Evolutionary conservation across 805 yeast species (phyloP).

Genomic region (Isabelozyma rhagii): DNA sequence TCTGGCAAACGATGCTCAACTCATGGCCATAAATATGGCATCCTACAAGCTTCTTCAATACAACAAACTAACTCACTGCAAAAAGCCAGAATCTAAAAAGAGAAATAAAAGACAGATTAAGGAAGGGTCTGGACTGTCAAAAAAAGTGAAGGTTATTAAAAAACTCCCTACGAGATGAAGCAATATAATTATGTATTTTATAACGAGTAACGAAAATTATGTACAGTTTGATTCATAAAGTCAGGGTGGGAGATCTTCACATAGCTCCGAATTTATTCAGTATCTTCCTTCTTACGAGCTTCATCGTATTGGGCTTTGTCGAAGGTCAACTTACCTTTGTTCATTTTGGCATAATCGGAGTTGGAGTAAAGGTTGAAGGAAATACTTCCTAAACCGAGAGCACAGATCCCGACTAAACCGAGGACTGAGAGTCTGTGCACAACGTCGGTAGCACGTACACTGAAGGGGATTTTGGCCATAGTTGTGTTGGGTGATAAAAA

Average conservation of each 20-base stretch:
- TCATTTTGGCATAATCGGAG: conserved; percentile 42
- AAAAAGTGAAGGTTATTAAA: not conserved
- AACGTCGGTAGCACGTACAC: conserved; percentile 43
- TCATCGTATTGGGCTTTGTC: conserved; percentile 29
- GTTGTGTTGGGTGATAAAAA: conserved; percentile 1
- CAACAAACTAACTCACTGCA: conserved; percentile 22
- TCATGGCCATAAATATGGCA: conserved; percentile 8
- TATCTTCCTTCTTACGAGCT: conserved; percentile 12
- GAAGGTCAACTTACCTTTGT: conserved; percentile 37
- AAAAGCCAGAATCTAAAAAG: conserved; percentile 9
- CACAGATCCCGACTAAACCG: conserved; percentile 39
- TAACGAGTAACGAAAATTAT: not conserved
- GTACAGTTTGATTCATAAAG: not conserved
- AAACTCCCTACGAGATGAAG: too few relatives aligned
- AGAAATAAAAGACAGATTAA: conserved; percentile 1
- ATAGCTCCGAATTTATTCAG: not conserved
- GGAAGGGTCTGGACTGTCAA: not conserved
- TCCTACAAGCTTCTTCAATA: conserved; percentile 9
- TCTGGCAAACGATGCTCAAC: conserved; percentile 12
- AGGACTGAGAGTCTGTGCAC: conserved; percentile 42
- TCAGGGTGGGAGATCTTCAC: not conserved
- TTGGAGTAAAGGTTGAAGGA: conserved; percentile 40
- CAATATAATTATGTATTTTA: not conserved
- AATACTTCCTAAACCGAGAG: conserved; percentile 38
- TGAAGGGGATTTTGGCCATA: conserved; percentile 30